Evolutionary conservation across 2,329 filamentous ascomycete species (phyloP).

Genomic region (Paraphaeosphaeria minitans): DNA sequence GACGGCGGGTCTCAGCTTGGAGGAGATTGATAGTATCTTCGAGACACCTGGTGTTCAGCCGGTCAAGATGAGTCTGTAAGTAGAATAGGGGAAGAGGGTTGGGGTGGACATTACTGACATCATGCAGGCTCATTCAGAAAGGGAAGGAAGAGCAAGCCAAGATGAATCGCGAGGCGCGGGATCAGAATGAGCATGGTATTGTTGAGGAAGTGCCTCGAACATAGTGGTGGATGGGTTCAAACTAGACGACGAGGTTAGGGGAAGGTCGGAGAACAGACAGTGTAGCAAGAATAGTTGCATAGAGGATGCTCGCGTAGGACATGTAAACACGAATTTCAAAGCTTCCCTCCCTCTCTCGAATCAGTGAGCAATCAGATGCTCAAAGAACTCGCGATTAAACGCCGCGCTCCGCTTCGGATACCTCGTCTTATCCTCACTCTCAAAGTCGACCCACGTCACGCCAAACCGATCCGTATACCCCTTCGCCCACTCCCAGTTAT

Average conservation of each 20-base stretch:
- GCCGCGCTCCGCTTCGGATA: constrained; percentile 42
- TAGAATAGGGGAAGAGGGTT: neutral
- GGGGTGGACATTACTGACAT: neutral
- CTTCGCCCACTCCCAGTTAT: constrained; percentile 54
- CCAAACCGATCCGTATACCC: constrained; percentile 51
- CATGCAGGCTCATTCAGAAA: neutral
- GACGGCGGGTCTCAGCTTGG: constrained; percentile 56
- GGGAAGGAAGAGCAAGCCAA: neutral
- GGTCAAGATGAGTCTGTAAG: constrained; percentile 48
- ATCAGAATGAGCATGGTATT: neutral
- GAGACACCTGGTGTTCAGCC: constrained; percentile 52
- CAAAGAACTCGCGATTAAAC: constrained; percentile 18
- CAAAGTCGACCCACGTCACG: constrained; percentile 50
- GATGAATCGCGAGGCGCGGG: neutral
- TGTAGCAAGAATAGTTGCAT: neutral
- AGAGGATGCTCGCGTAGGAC: neutral
- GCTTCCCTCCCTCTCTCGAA: too few relatives aligned
- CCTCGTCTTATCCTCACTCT: constrained; percentile 36
- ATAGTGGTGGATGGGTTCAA: neutral
- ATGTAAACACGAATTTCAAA: too few relatives aligned
- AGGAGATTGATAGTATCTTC: constrained; percentile 65
- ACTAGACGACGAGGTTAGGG: neutral
- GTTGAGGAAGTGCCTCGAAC: neutral
- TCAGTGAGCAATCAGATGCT: constrained; percentile 8
- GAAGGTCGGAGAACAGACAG: neutral